Evolutionary conservation across 2,329 filamentous ascomycete genomes (phyloP).

Genomic region (Cercospora canescens): DNA sequence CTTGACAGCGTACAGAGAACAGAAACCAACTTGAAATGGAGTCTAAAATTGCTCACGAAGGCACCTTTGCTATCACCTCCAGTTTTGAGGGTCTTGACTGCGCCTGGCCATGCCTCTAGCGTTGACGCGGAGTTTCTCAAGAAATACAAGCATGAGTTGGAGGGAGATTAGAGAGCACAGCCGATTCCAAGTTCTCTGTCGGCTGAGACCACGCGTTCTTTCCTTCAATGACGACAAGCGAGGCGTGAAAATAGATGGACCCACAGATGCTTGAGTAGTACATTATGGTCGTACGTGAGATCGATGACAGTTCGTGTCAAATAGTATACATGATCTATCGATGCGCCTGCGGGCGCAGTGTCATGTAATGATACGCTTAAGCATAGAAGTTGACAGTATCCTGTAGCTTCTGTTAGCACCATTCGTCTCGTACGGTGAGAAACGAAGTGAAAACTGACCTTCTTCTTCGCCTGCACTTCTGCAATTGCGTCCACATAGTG

Average conservation of each 20-base stretch:
- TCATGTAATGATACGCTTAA: conserved; percentile 24
- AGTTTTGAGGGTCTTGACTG: no score
- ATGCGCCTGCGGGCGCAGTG: background rate
- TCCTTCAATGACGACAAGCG: background rate
- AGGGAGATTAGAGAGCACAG: no score
- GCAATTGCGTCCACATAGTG: conserved; percentile 98
- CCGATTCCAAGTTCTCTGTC: no score
- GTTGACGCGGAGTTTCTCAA: background rate
- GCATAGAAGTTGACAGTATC: conserved; percentile 41
- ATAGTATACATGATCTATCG: conserved; percentile 22
- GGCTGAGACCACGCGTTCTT: background rate
- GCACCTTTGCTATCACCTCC: no score
- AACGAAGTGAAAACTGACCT: conserved; percentile 49
- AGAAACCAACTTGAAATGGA: no score
- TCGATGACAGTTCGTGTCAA: conserved; percentile 1
- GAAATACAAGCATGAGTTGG: background rate
- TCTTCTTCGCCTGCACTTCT: conserved; percentile 95
- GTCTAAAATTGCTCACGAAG: no score
- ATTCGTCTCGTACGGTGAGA: background rate
- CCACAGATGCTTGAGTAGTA: background rate
- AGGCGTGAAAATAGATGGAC: background rate
- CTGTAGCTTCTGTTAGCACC: conserved; percentile 21
- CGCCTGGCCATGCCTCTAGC: no score
- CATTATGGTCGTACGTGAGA: background rate
- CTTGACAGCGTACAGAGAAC: no score